These are phyloP conservation scores for Fusarium sp. DNA, from an alignment of 2,329 filamentous ascomycete species.

Conservation along the genomic window DNA sequence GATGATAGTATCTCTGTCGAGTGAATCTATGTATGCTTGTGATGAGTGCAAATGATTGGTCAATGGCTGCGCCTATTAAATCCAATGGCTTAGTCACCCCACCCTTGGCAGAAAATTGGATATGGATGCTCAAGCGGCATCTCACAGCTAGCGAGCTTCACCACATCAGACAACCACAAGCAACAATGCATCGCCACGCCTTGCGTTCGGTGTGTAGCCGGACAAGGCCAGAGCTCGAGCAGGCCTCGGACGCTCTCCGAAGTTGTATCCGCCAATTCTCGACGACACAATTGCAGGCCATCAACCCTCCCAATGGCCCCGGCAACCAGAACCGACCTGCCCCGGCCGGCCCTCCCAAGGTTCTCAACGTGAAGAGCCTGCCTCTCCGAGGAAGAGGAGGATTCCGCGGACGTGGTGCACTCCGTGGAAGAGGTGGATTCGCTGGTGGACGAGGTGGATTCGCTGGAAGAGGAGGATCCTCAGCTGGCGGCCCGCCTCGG, in stretches of 20 bases:
- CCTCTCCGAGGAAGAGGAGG: constrained; percentile 40
- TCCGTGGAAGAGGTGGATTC: constrained; percentile 25
- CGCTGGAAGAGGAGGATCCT: constrained; percentile 25
- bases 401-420: constrained; percentile 41
- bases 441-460: constrained; percentile 21
- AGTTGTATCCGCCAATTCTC: constrained; percentile 53
- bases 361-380: constrained; percentile 55
- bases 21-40: not conserved
- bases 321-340: constrained; percentile 18
- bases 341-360: constrained; percentile 43
- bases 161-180: constrained; percentile 33
- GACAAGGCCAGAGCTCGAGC: constrained; percentile 50
- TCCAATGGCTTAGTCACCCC: constrained; percentile 40
- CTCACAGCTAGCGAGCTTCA: constrained; percentile 16
- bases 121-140: constrained; percentile 22
- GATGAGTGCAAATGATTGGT: constrained; percentile 24
- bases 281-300: constrained; percentile 50
- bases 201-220: constrained; percentile 53
- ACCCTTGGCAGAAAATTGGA: constrained; percentile 39
- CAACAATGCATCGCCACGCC: constrained; percentile 53
- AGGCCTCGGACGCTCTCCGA: constrained; percentile 46
- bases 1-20: not conserved
- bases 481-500: constrained; percentile 14
- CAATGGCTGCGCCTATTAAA: constrained; percentile 14
- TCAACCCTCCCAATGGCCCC: constrained; percentile 41